phyloP scores from a whole-genome alignment of 257 asterid genomes.

The Datura wrightii region DNA sequence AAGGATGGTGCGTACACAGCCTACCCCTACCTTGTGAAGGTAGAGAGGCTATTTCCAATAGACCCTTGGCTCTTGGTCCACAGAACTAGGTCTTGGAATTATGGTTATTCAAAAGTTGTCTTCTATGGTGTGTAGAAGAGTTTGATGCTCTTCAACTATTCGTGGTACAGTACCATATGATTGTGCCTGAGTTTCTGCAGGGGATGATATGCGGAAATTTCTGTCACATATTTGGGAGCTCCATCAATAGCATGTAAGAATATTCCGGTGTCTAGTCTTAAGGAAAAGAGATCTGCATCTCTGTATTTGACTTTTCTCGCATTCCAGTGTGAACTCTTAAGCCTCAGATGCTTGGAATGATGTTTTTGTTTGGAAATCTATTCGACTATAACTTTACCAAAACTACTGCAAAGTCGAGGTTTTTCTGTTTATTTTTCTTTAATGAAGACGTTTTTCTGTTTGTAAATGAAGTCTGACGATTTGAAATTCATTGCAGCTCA shows the following conservation, averaged over 20 bases:
- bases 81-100: constrained; percentile 1
- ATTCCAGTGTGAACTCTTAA: background rate
- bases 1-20: too few species aligned
- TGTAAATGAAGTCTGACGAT: background rate
- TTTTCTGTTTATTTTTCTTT: background rate
- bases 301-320: background rate
- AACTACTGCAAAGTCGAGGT: background rate
- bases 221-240: background rate
- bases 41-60: too few species aligned
- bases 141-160: constrained; percentile 4
- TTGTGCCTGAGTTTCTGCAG: background rate
- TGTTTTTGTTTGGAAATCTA: background rate
- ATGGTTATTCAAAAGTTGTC: background rate
- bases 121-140: background rate
- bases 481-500: constrained; percentile 58
- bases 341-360: background rate
- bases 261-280: background rate
- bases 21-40: too few species aligned
- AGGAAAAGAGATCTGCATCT: background rate
- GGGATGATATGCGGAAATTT: background rate
- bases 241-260: constrained; percentile 1
- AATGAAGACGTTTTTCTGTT: background rate
- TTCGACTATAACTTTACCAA: background rate
- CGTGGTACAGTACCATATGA: background rate
- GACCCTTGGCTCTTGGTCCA: background rate